phyloP scores from a whole-genome alignment of 257 asterid genomes.

The Thymus mandschuricus region DNA sequence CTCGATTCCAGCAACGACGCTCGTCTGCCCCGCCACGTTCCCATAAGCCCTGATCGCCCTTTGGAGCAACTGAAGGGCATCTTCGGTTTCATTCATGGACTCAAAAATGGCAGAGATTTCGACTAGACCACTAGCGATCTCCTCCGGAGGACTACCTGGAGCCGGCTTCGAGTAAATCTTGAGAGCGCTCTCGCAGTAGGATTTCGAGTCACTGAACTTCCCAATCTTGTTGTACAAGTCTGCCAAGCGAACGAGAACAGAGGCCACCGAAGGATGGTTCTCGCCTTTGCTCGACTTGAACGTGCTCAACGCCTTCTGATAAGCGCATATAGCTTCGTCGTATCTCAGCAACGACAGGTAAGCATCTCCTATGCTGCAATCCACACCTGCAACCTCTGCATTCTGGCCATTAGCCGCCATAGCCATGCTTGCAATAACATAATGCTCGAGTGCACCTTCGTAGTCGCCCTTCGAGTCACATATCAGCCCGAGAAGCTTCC shows the following conservation, averaged over 20 bases:
- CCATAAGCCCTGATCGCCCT: slow-evolving; percentile 55
- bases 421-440: slow-evolving; percentile 85
- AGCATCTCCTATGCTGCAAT: slow-evolving; percentile 84
- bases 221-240: slow-evolving; percentile 84
- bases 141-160: slow-evolving; percentile 60
- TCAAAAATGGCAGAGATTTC: slow-evolving; percentile 60
- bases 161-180: slow-evolving; percentile 60
- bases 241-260: slow-evolving; percentile 76
- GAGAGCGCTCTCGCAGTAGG: slow-evolving; percentile 75
- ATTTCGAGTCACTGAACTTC: slow-evolving; percentile 67
- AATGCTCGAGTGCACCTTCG: slow-evolving; percentile 85
- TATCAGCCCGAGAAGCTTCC: slow-evolving; percentile 86
- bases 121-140: slow-evolving; percentile 81
- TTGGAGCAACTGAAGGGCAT: slow-evolving; percentile 50
- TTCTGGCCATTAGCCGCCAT: slow-evolving; percentile 71
- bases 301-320: slow-evolving; percentile 68
- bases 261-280: slow-evolving; percentile 74
- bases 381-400: slow-evolving; percentile 75
- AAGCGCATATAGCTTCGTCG: slow-evolving; percentile 81
- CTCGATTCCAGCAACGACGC: slow-evolving; percentile 58
- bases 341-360: slow-evolving; percentile 70
- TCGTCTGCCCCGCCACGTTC: slow-evolving; percentile 52
- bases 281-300: slow-evolving; percentile 75
- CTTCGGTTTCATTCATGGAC: slow-evolving; percentile 49
- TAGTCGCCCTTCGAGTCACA: slow-evolving; percentile 81